These are phyloP conservation scores for Salisapilia sapeloensis DNA, from an alignment of 352 stramenopile species.

Conservation along the genomic window DNA sequence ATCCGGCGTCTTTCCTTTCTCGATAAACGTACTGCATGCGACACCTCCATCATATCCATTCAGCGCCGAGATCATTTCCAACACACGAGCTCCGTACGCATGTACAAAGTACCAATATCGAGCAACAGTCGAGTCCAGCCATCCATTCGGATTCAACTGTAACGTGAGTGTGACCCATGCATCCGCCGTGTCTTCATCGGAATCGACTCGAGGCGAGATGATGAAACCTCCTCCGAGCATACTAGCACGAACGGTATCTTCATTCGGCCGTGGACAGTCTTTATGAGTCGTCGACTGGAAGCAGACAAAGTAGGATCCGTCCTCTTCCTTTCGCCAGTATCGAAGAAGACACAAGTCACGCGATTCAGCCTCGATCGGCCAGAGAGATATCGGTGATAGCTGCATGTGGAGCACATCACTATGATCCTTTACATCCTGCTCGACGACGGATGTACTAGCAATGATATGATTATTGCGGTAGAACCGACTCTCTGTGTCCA, in stretches of 20 bases:
- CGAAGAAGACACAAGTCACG: slow-evolving; percentile 59
- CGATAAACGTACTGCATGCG: slow-evolving; percentile 2
- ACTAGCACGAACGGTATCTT: slow-evolving; percentile 22
- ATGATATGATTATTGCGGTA: slow-evolving; percentile 70
- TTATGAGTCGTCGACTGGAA: slow-evolving; percentile 69
- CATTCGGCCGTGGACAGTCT: slow-evolving; percentile 15
- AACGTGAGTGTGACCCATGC: slow-evolving; percentile 67
- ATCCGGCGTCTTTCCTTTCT: slow-evolving; percentile 4
- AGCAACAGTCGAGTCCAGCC: slow-evolving; percentile 33
- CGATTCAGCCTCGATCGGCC: slow-evolving; percentile 45
- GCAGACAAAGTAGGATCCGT: slow-evolving; percentile 71
- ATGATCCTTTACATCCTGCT: slow-evolving; percentile 45
- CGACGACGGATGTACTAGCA: slow-evolving; percentile 29
- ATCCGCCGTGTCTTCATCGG: slow-evolving; percentile 42
- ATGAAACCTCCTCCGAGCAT: slow-evolving; percentile 73
- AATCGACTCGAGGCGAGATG: slow-evolving; percentile 22
- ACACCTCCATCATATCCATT: slow-evolving; percentile 3
- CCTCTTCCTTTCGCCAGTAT: slow-evolving; percentile 71
- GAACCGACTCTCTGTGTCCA: slow-evolving; percentile 50
- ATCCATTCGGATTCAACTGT: slow-evolving; percentile 72
- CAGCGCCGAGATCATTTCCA: slow-evolving; percentile 66
- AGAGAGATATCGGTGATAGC: slow-evolving; percentile 43
- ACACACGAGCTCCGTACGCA: slow-evolving; percentile 47
- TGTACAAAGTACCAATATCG: slow-evolving; percentile 63
- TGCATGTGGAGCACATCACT: slow-evolving; percentile 72